phyloP scores from a whole-genome alignment of 2,329 filamentous ascomycete genomes.

The Apiospora marii region DNA sequence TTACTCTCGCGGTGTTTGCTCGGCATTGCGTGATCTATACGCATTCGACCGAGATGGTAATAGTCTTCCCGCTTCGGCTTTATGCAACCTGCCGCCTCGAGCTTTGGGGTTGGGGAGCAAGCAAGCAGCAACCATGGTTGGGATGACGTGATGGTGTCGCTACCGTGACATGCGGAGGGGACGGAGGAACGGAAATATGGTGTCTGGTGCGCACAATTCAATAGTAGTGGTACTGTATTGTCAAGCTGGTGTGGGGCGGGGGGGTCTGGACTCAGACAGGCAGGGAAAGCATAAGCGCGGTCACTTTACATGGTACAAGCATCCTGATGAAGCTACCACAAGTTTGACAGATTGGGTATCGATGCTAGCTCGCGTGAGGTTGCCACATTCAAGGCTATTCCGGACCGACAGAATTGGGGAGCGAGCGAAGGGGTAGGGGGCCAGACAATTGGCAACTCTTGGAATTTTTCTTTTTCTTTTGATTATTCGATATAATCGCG shows the following conservation, averaged over 20 bases:
- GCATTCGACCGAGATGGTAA: background rate
- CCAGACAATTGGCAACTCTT: background rate
- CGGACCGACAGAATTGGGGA: background rate
- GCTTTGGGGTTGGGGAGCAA: background rate
- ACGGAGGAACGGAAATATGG: background rate
- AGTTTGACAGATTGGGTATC: slow-evolving; percentile 18
- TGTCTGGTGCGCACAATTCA: background rate
- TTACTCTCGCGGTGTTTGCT: background rate
- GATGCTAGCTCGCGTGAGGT: slow-evolving; percentile 12
- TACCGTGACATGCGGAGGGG: background rate
- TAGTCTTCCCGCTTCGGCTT: background rate
- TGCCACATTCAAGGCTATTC: slow-evolving; percentile 11
- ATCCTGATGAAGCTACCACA: slow-evolving; percentile 3
- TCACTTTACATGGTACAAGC: slow-evolving; percentile 14
- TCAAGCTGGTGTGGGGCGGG: slow-evolving; percentile 5
- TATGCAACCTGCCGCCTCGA: background rate
- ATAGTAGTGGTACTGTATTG: background rate
- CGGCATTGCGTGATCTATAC: background rate
- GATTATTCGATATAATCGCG: slow-evolving; percentile 1
- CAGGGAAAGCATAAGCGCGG: slow-evolving; percentile 9
- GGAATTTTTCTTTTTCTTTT: background rate
- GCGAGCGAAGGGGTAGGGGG: background rate
- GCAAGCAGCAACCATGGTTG: background rate
- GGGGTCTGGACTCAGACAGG: background rate
- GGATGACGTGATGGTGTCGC: background rate